Base-by-base conservation (phyloP, 495 filamentous ascomycete species). In the Daldinia childiae region DNA sequence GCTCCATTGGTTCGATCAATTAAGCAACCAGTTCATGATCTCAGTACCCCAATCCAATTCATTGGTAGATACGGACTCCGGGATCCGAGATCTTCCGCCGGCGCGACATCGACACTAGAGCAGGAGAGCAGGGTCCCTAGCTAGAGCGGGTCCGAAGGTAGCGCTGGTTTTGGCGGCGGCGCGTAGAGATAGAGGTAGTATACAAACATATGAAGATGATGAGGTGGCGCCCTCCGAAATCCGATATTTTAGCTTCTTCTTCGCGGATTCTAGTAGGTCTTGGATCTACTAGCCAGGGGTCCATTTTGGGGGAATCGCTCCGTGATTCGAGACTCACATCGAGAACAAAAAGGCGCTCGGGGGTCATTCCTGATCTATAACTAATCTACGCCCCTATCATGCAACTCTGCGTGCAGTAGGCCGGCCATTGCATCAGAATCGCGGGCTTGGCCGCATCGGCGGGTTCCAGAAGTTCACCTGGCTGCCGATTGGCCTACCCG, bases 391-490 rank as follows among this genome's bases (percentile, higher is more conserved):
- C 58, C 62, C 54, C 62, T 66, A 58, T 65, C 62, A 57, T 74
- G 64, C 62, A 63, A 74, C 71, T 62, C 63, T 67, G 26, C 34
- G 63, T 64, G 63, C 71, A 71, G 61, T 2, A 41, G 45, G 60
- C 51, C 51, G 66, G 63, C 61, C 61, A 70, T 57, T 67, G 67
- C 69, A 68, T 64, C 58, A 32, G 57, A 41, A 29, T 43, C n/a
- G 69, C 71, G 71, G 71, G 62, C 71, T 70, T 71, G 71, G 66
- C 71, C 62, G 71, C 71, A 74, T 74, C 71, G 71, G 71, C 67
- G 71, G 71, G 63, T 71, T 71, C 71, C 71, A 67, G 59, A 67
- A 74, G 43, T 52, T 71, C 62, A 50, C 59, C 29, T 67, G 38
- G 67, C 67, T 74, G 59, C 71, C 71, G 71, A 74, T 74, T 74